Conservation (phyloP, 441 rosid genomes). For the Jatropha multifida region DNA sequence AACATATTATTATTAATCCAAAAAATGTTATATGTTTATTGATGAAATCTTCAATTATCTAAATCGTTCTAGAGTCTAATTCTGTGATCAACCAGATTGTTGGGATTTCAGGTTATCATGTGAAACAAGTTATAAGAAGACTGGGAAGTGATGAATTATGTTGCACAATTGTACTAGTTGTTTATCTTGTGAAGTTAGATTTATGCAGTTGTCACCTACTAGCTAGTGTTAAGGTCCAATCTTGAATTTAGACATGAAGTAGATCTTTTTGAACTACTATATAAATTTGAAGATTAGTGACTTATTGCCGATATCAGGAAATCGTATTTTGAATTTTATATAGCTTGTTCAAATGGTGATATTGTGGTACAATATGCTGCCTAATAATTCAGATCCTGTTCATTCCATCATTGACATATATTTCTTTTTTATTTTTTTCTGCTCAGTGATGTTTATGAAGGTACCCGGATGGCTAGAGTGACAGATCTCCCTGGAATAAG, state of each 20-base stretch:
- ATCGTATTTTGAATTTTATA: not conserved
- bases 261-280: not conserved
- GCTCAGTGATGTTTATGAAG: slow-evolving; percentile 81
- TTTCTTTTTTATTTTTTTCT: not conserved
- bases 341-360: not conserved
- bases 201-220: not conserved
- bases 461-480: slow-evolving; percentile 69
- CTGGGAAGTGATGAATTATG: not conserved
- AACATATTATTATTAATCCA: no score
- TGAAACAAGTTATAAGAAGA: not conserved
- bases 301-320: not conserved
- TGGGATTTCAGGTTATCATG: not conserved
- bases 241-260: not conserved
- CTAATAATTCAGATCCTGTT: slow-evolving; percentile 3
- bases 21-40: no score
- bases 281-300: not conserved
- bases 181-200: slow-evolving; percentile 5
- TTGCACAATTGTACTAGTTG: not conserved
- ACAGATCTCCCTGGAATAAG: slow-evolving; percentile 73
- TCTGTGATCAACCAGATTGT: no score
- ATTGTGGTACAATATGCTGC: not conserved
- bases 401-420: slow-evolving; percentile 21
- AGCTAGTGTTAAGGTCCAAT: not conserved
- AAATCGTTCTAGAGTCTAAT: no score
- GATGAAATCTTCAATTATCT: no score